Conservation (phyloP, 441 rosid species). For the Arabidopsis hybrid region DNA sequence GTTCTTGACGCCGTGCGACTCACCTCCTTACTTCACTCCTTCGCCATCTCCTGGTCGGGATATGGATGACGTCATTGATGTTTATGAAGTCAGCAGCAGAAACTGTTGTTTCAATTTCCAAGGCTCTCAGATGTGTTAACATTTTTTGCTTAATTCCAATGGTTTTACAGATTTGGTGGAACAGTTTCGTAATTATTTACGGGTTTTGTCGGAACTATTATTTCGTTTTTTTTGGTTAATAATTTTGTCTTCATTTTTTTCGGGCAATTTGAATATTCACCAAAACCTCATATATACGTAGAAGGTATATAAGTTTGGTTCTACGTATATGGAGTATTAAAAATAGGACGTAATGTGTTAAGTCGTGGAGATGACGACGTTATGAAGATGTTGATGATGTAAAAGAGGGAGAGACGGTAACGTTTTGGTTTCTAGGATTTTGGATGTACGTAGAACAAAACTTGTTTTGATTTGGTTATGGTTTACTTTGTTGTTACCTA, state of each 20-base stretch:
- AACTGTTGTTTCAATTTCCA: slow-evolving; percentile 21
- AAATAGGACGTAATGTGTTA: not conserved
- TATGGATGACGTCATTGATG: slow-evolving; percentile 32
- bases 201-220: slow-evolving; percentile 4
- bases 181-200: slow-evolving; percentile 10
- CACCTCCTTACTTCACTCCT: slow-evolving; percentile 46
- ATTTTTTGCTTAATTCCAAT: not conserved
- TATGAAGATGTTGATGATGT: not conserved
- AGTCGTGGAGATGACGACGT: not conserved
- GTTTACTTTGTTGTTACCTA: not conserved
- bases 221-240: not conserved
- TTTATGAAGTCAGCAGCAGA: slow-evolving; percentile 21
- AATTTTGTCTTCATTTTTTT: slow-evolving; percentile 17
- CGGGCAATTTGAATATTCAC: not conserved
- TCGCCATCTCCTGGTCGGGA: slow-evolving; percentile 46
- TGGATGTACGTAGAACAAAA: not conserved
- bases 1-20: slow-evolving; percentile 45
- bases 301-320: too few species aligned
- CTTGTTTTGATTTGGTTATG: not conserved
- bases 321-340: not conserved
- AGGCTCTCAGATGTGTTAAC: slow-evolving; percentile 23
- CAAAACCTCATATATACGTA: not conserved
- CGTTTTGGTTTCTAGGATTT: not conserved
- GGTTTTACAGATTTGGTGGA: slow-evolving; percentile 14
- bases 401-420: not conserved